Evolutionary conservation across 805 yeast species (phyloP).

Genomic region (Spathaspora girioi): DNA sequence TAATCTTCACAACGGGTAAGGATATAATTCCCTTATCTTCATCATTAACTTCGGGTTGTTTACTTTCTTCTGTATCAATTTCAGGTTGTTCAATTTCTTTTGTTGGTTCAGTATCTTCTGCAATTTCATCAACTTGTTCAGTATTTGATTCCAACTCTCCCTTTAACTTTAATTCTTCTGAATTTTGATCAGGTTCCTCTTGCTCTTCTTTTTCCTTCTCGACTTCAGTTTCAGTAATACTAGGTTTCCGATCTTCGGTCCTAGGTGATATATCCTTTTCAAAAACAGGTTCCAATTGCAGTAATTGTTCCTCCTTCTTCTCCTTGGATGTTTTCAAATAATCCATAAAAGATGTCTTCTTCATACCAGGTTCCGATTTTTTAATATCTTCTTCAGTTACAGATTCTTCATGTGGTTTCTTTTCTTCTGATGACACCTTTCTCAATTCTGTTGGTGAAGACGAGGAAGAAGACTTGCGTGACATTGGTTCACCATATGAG

Average conservation of each 20-base stretch:
- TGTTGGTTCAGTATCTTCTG: neutral
- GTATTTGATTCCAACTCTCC: neutral
- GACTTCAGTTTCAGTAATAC: neutral
- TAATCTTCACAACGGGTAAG: neutral
- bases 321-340: constrained; percentile 8
- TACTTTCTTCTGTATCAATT: neutral
- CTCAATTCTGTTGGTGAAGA: neutral
- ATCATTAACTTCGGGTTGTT: neutral
- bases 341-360: constrained; percentile 11
- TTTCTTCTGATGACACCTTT: neutral
- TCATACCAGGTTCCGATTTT: neutral
- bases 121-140: neutral
- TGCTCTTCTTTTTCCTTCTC: constrained; percentile 1
- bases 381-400: neutral
- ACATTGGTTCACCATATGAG: neutral
- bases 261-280: neutral
- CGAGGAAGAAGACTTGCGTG: neutral
- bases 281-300: neutral
- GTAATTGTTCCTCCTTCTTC: constrained; percentile 5
- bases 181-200: neutral
- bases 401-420: neutral
- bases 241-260: neutral
- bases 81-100: neutral
- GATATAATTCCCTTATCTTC: neutral
- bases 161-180: neutral